Evolutionary conservation across 768 basidiomycete genomes (phyloP), one percentile per base, ranked within the genome.

Genomic region (Termitomyces sp.): DNA sequence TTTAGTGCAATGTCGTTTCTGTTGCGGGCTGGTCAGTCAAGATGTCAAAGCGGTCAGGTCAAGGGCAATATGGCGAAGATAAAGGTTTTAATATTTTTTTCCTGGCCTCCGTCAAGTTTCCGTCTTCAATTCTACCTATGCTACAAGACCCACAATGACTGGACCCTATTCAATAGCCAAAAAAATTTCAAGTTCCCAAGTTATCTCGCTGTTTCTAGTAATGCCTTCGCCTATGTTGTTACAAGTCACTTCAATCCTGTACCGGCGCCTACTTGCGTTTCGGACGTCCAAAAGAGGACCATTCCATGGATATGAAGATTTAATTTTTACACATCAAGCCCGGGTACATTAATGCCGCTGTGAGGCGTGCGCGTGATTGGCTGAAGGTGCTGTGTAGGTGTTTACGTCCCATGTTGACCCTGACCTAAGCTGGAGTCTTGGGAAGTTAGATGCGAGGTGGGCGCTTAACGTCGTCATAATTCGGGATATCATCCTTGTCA

Each of bases 121-220:
- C 44, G 50, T 59, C 63, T 55, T 61, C 60, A 64, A 55, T 78
- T 77, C 58, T 59, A 63, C 63, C 62, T 65, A 72, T 80, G 71
- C 77, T 76, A 74, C 75, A 77, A 79, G 77, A 79, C 59, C 59
- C 69, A 60, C 65, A 61, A 63, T 71, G 71, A 72, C 76, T 76
- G 80, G 81, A 74, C 69, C 74, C 64, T 72, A 64, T 72, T 80
- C 80, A 77, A 78, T 85, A 82, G 76, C 79, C 67, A 70, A 66
- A 75, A 80, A 43, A n/a, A 30, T 8, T 74, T 75, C 82, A 85
- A 86, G 82, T 83, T 84, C 67, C 80, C 84, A 86, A 85, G 83
- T 86, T 80, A 74, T 76, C 78, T 78, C 77, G 75, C 73, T 74
- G 67, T 73, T 81, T 79, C 78, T 74, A 80, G 80, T 83, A 79